Percentiles rank a stretch among this genome's conserved stretches.
These are phyloP conservation scores for Rhypophila decipiens DNA, from an alignment of 495 filamentous ascomycete genomes.

Conservation along the genomic window DNA sequence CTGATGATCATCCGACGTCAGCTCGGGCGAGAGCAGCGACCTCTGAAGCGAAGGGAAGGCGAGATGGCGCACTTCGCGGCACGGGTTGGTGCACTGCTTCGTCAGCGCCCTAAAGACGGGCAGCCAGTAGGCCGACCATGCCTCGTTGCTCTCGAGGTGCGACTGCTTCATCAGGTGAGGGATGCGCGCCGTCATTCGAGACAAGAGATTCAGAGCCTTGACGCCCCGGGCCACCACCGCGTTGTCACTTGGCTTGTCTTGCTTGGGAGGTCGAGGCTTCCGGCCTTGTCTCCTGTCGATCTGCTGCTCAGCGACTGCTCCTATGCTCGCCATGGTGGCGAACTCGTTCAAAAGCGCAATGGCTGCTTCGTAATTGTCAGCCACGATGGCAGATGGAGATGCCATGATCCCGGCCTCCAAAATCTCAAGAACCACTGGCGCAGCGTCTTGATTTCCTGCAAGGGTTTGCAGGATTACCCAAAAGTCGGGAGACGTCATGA, in stretches of 20 bases:
- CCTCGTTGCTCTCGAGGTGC: conserved; percentile 83
- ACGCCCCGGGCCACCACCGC: conserved; percentile 70
- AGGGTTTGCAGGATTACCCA: conserved; percentile 86
- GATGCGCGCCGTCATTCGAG: conserved; percentile 70
- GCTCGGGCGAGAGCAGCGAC: conserved; percentile 69
- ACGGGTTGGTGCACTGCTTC: conserved; percentile 88
- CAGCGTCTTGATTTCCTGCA: conserved; percentile 57
- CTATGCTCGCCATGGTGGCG: conserved; percentile 75
- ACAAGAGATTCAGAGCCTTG: conserved; percentile 73
- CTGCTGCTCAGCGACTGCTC: conserved; percentile 72
- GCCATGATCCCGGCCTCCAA: conserved; percentile 64
- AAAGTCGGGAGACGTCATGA: conserved; percentile 94
- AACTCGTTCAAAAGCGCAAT: conserved; percentile 84
- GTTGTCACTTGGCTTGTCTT: conserved; percentile 59
- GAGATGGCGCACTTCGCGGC: conserved; percentile 84
- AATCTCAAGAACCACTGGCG: conserved; percentile 74
- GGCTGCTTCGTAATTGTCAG: conserved; percentile 89
- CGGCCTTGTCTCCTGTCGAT: conserved; percentile 55
- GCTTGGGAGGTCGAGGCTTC: conserved; percentile 42
- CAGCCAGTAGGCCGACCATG: conserved; percentile 97
- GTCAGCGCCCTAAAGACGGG: conserved; percentile 87
- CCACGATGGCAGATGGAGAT: conserved; percentile 68
- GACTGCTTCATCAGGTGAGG: conserved; percentile 85
- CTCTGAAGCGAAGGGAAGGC: conserved; percentile 84
- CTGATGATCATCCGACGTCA: conserved; percentile 69